Evolutionary conservation across 1,284 basidiomycete genomes (phyloP), one percentile per base, ranked within the genome.

Genomic region (Melampsora abietis-canadensis): DNA sequence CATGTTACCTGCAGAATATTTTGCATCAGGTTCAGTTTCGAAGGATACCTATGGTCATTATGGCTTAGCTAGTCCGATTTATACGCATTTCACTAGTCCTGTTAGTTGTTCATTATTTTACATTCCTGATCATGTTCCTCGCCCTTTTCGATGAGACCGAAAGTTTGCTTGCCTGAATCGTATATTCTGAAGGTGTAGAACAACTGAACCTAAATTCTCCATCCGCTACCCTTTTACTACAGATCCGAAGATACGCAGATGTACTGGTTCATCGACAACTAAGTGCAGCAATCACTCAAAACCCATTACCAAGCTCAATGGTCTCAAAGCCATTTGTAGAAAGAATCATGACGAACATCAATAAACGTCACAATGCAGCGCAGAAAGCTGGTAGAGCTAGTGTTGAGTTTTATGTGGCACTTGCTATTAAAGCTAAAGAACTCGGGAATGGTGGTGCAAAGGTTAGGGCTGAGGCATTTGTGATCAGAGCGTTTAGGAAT

Each of bases 1-100:
- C 82, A 98, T 99, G 96, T 85, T 98, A 21, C 90, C 94, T 0
- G 96, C 96, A 34, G 96, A 98, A 82, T 98, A 99, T 83, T 98
- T 98, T 83, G 94, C 92, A 81, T 91, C 94, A 0, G 96, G 96
- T 10, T 93, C 91, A 78, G 93, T 98, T 4, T 88, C 90, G 0
- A 88, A 90, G 76, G 94, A 97, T 79, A 90, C 92, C 0, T 99
- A 97, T 81, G 90, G 91, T 1, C 96, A 98, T 83, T 98, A 99
- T 81, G 96, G 96, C 70, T 87, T 99, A 21, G 96, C 96, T 0
- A 94, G 88, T 79, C 88, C 90, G 0, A 99, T 99, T 78, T 99
- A 98, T 83, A 99, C 96, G 0, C 96, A 98, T 82, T 98, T 98
- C 82, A 98, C 95, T 14, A 59, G 72, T 60, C 61, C 44, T 44